Conservation (phyloP, 2,329 filamentous ascomycete genomes). For the Aspergillus ruber region DNA sequence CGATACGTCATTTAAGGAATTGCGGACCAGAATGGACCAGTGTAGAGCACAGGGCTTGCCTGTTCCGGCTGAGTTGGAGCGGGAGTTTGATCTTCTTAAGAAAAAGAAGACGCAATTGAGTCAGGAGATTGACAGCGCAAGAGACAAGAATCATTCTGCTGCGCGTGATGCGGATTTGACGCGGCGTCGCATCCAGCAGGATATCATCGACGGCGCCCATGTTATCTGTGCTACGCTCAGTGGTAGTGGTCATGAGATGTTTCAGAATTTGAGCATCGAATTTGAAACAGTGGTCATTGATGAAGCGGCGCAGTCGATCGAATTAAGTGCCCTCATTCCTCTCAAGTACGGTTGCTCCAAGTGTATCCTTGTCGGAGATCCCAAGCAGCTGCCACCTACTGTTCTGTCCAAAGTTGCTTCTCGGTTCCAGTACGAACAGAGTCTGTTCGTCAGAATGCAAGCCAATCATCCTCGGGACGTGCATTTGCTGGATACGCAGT, state of each 20-base stretch:
- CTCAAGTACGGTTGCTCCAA: conserved; percentile 96
- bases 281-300: conserved; percentile 99
- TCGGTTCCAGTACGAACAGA: conserved; percentile 92
- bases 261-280: conserved; percentile 86
- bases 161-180: conserved; percentile 81
- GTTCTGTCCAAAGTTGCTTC: conserved; percentile 91
- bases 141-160: conserved; percentile 75
- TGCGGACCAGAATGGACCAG: conserved; percentile 66
- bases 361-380: conserved; percentile 94
- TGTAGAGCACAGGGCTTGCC: conserved; percentile 49
- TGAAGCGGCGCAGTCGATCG: conserved; percentile 95
- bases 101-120: conserved; percentile 70
- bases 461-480: conserved; percentile 80
- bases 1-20: conserved; percentile 60
- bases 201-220: conserved; percentile 83
- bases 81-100: conserved; percentile 72
- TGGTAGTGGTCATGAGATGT: conserved; percentile 95
- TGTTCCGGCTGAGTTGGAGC: conserved; percentile 51
- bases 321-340: conserved; percentile 91
- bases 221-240: conserved; percentile 93
- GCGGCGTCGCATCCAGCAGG: conserved; percentile 76
- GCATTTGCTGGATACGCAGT: conserved; percentile 93
- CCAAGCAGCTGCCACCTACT: conserved; percentile 92
- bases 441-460: conserved; percentile 97
- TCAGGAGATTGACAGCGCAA: conserved; percentile 75